A percentile compares a stretch with the other conserved stretches of the same genome.
Evolutionary conservation across 192 early-diverging fungal species (phyloP).

Genomic region (Coemansia sp.): DNA sequence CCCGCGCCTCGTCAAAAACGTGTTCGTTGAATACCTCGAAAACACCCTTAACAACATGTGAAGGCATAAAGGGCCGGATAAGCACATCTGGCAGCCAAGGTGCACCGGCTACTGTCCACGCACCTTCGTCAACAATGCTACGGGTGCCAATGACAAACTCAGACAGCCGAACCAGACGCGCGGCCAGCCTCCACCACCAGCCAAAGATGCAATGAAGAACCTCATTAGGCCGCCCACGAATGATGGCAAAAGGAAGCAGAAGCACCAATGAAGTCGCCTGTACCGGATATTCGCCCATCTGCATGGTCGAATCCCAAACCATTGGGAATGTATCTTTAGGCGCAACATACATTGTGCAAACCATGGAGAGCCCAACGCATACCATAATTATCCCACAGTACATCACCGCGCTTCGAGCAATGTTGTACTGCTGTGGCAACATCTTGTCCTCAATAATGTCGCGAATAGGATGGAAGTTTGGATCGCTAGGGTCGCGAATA

Average conservation of each 20-base stretch:
- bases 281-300: conserved; percentile 62
- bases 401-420: conserved; percentile 78
- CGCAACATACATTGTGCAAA: conserved; percentile 8
- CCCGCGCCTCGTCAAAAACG: conserved; percentile 25
- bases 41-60: conserved; percentile 52
- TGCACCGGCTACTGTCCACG: conserved; percentile 53
- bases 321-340: conserved; percentile 31
- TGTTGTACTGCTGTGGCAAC: conserved; percentile 76
- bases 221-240: conserved; percentile 63
- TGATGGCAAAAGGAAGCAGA: conserved; percentile 66
- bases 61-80: conserved; percentile 54
- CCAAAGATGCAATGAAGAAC: conserved; percentile 58
- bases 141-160: conserved; percentile 82
- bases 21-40: conserved; percentile 28
- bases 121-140: conserved; percentile 72
- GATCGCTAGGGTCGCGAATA: conserved; percentile 95
- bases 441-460: conserved; percentile 86
- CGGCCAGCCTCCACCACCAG: conserved; percentile 73
- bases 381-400: conserved; percentile 76
- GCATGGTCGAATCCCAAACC: conserved; percentile 18
- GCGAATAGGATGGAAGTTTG: conserved; percentile 89
- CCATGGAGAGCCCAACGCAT: conserved; percentile 66
- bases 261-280: conserved; percentile 77
- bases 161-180: conserved; percentile 67
- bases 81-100: conserved; percentile 58